These are phyloP conservation scores for Tetrahymena malaccensis DNA, from an alignment of 73 alveolate genomes.

Conservation along the genomic window DNA sequence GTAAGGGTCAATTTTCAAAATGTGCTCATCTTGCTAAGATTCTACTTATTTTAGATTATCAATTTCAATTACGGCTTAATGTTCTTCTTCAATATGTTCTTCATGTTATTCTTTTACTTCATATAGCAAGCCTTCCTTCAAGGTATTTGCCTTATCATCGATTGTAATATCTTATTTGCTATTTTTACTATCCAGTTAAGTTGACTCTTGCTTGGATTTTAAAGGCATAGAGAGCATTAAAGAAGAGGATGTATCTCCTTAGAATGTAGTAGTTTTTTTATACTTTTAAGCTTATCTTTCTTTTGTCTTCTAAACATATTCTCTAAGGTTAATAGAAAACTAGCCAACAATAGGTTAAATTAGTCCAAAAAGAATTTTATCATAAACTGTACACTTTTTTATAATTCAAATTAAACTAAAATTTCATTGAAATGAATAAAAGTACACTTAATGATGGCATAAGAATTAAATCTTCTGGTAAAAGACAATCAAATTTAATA, in stretches of 20 bases:
- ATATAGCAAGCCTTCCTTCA: neutral
- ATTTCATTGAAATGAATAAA: conserved; percentile 50
- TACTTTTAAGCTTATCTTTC: neutral
- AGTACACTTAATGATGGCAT: conserved; percentile 58
- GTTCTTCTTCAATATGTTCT: neutral
- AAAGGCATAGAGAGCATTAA: neutral
- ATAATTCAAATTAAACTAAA: conserved; percentile 36
- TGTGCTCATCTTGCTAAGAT: neutral
- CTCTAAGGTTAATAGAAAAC: conserved; percentile 61
- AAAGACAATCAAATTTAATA: conserved; percentile 66
- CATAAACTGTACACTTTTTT: conserved; percentile 48
- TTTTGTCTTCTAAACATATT: conserved; percentile 54
- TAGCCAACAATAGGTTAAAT: conserved; percentile 84
- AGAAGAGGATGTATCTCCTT: neutral
- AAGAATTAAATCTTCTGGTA: conserved; percentile 72
- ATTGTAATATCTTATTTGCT: neutral
- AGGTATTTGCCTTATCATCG: neutral
- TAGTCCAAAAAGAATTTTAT: conserved; percentile 73
- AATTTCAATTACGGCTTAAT: neutral
- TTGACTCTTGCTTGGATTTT: neutral
- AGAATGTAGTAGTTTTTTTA: neutral
- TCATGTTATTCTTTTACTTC: neutral
- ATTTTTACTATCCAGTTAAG: neutral
- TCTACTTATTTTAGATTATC: conserved; percentile 34
- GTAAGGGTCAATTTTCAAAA: neutral